Percentiles rank a stretch among this genome's conserved stretches.
phyloP scores from a whole-genome alignment of 768 basidiomycete species.

The Serpula lacrymans region DNA sequence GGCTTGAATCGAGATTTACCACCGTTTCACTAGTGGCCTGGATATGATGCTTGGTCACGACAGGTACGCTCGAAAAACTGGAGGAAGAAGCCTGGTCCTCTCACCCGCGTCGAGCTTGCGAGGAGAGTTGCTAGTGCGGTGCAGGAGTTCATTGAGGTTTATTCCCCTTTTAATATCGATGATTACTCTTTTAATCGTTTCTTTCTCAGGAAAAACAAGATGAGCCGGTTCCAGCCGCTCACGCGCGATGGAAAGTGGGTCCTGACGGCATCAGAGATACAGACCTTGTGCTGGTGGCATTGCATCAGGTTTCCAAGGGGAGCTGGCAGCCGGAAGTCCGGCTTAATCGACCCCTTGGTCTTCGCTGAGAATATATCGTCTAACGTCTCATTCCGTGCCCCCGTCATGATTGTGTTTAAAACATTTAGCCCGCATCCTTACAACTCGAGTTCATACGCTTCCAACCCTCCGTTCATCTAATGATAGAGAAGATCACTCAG shows the following conservation, averaged over 20 bases:
- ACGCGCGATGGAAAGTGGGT: constrained; percentile 1
- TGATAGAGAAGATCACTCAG: too few relatives aligned
- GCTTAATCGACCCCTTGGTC: constrained; percentile 35
- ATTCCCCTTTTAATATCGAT: constrained; percentile 3
- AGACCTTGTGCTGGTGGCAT: constrained; percentile 65
- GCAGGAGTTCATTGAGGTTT: constrained; percentile 59
- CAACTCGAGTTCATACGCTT: too few relatives aligned
- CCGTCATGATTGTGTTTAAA: too few relatives aligned
- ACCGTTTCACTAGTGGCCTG: constrained; percentile 59
- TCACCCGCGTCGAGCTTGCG: constrained; percentile 69
- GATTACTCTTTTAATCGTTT: background rate
- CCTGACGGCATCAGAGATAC: constrained; percentile 48
- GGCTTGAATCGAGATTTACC: constrained; percentile 9
- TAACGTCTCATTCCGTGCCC: too few relatives aligned
- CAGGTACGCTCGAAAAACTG: constrained; percentile 79
- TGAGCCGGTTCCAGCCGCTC: background rate
- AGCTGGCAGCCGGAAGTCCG: constrained; percentile 77
- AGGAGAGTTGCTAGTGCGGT: constrained; percentile 73
- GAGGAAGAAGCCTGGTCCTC: constrained; percentile 67
- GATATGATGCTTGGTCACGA: constrained; percentile 68
- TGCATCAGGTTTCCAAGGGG: constrained; percentile 76
- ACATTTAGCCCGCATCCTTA: too few relatives aligned
- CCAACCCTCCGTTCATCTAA: too few relatives aligned
- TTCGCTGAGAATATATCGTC: too few relatives aligned
- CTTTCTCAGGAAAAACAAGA: background rate